Base-by-base conservation (phyloP, 345 rosid genomes). In the Arabis alpina region DNA sequence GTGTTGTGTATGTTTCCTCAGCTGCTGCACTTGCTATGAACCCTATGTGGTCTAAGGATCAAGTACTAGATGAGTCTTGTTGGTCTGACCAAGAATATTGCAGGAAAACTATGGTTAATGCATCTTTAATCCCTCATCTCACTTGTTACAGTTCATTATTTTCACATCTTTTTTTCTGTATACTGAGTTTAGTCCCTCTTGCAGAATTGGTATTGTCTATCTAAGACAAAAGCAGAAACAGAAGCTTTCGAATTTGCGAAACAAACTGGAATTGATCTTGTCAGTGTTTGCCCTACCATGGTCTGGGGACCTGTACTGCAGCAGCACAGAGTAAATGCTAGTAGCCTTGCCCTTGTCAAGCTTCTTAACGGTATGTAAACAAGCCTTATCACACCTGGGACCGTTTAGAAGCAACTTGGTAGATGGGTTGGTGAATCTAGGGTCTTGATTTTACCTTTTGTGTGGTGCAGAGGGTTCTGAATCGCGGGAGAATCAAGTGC, bases 181-280 rank as follows among this genome's bases (percentile, higher is more conserved):
- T 61, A 3, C 70, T 54, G 40, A 61, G 24, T 10, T 37, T 28
- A 24, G 30, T 40, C 43, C 19, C 40, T 79, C 41, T 56, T 9
- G 68, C 80, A 92, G 96, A 84, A 84, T 16, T 86, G 93, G 96
- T 89, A 92, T 74, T 79, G 78, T 73, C 66, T 83, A 60, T 76
- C 96, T 3, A 92, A 92, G 74, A 85, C 93, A 52, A 78, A 67
- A 80, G 96, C 96, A 12, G 98, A 92, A 65, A 82, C 75, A 52
- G 82, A 84, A 78, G 96, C 94, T 70, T 62, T 85, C 15, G 88
- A 83, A 30, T 92, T 70, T 53, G 89, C 84, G 7, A 85, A 78
- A 56, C 79, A 14, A 61, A 76, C 32, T 12, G 88, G 88, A 25
- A 84, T 92, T 37, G 76, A 86, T 70, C 68, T 89, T 1, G 83